Percentiles rank a stretch among this genome's conserved stretches.
phyloP scores from a whole-genome alignment of 1,284 basidiomycete genomes.

The Trametes sp. region DNA sequence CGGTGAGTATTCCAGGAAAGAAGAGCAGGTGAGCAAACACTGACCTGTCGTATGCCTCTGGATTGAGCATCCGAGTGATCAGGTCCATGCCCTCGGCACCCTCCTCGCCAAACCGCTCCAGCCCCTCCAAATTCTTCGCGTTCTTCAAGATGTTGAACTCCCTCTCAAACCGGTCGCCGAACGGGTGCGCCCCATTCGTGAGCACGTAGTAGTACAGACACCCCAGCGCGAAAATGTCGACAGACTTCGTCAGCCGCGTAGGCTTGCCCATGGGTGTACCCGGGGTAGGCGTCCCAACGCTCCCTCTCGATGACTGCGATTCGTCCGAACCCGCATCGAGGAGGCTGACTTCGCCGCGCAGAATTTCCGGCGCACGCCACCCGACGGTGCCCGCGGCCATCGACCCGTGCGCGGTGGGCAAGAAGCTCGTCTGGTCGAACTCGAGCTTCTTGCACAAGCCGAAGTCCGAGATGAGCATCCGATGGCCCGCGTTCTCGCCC shows the following conservation, averaged over 20 bases:
- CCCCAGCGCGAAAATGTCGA: conserved; percentile 94
- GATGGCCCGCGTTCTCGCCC: conserved; percentile 60
- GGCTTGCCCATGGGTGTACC: conserved; percentile 52
- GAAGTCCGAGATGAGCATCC: conserved; percentile 96
- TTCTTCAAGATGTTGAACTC: conserved; percentile 93
- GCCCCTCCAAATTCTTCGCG: conserved; percentile 68
- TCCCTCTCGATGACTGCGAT: conserved; percentile 72
- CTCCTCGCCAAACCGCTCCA: conserved; percentile 90
- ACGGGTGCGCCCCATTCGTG: conserved; percentile 90
- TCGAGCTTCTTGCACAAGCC: conserved; percentile 94
- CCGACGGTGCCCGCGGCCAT: conserved; percentile 92
- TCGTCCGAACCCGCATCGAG: conserved; percentile 73
- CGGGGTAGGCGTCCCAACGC: conserved; percentile 59
- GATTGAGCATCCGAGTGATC: conserved; percentile 78
- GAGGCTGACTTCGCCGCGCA: conserved; percentile 89
- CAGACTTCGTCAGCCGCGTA: conserved; percentile 86
- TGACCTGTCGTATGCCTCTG: conserved; percentile 77
- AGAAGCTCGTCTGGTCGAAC: conserved; percentile 91
- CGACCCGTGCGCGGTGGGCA: conserved; percentile 81
- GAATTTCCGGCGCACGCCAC: conserved; percentile 94
- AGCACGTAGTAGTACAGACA: conserved; percentile 94
- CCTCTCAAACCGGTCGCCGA: conserved; percentile 88
- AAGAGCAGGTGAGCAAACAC: conserved; percentile 37
- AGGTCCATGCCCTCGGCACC: conserved; percentile 86
- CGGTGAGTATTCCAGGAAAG: conserved; percentile 1